Conservation (phyloP, 2,329 filamentous ascomycete genomes). For the Stromatinia cepivora region DNA sequence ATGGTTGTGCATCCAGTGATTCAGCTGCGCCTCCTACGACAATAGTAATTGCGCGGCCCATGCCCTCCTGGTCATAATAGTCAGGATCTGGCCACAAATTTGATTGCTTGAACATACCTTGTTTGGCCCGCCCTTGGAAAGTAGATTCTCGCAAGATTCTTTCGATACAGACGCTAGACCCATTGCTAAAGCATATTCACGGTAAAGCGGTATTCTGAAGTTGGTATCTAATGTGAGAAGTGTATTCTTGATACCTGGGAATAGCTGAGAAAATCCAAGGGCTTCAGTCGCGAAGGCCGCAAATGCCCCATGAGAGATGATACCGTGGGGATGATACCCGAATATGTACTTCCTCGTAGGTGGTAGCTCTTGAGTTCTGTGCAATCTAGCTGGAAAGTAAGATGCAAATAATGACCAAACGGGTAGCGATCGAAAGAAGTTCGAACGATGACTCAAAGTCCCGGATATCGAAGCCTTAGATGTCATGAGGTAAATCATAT, state of each 20-base stretch:
- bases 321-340: slow-evolving; percentile 95
- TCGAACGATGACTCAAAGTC: slow-evolving; percentile 69
- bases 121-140: slow-evolving; percentile 76
- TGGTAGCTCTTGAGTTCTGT: slow-evolving; percentile 78
- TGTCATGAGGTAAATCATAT: slow-evolving; percentile 79
- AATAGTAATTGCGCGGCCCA: slow-evolving; percentile 95
- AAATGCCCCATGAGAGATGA: slow-evolving; percentile 96
- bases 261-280: slow-evolving; percentile 80
- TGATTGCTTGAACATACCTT: slow-evolving; percentile 39
- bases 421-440: slow-evolving; percentile 69
- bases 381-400: slow-evolving; percentile 87
- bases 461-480: slow-evolving; percentile 78
- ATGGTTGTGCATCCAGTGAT: slow-evolving; percentile 83
- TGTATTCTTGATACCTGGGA: slow-evolving; percentile 93
- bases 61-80: slow-evolving; percentile 59
- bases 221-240: slow-evolving; percentile 93
- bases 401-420: slow-evolving; percentile 88
- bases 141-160: slow-evolving; percentile 85
- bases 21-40: slow-evolving; percentile 92
- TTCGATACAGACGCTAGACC: slow-evolving; percentile 87
- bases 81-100: slow-evolving; percentile 9
- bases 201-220: slow-evolving; percentile 89
- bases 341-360: slow-evolving; percentile 92
- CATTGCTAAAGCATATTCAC: slow-evolving; percentile 89
- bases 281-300: slow-evolving; percentile 89